phyloP scores from a whole-genome alignment of 2,329 filamentous ascomycete species.

The Emmonsiellopsis sp. region DNA sequence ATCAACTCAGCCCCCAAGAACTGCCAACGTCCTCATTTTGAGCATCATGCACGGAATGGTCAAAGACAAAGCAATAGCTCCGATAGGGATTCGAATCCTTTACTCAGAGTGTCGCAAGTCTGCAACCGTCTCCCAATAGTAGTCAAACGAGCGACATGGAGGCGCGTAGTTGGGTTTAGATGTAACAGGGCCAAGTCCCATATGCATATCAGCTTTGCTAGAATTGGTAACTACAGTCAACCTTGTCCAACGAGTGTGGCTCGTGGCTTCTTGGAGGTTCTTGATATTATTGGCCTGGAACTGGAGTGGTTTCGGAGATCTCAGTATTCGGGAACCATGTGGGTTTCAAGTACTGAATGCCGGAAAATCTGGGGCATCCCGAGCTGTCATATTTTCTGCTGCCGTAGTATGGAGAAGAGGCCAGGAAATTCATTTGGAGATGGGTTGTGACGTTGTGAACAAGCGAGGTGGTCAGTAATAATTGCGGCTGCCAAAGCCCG shows the following conservation, averaged over 20 bases:
- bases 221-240: no score
- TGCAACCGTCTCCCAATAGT: not conserved
- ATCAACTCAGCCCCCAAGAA: not conserved
- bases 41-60: not conserved
- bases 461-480: no score
- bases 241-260: no score
- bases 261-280: no score
- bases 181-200: not conserved
- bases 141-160: not conserved
- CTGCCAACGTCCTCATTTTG: not conserved
- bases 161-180: not conserved
- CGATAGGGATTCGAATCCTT: not conserved
- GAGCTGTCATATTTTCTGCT: no score
- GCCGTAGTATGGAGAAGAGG: no score
- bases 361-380: no score
- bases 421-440: no score
- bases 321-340: not conserved
- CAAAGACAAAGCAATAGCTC: not conserved
- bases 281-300: not conserved
- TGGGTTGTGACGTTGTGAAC: no score
- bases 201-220: not conserved
- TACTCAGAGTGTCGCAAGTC: not conserved
- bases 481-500: no score
- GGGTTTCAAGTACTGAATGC: no score
- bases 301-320: not conserved